Percentiles rank a stretch among this genome's conserved stretches.
Conservation (phyloP, 768 basidiomycete genomes). For the Boletellus sp. region DNA sequence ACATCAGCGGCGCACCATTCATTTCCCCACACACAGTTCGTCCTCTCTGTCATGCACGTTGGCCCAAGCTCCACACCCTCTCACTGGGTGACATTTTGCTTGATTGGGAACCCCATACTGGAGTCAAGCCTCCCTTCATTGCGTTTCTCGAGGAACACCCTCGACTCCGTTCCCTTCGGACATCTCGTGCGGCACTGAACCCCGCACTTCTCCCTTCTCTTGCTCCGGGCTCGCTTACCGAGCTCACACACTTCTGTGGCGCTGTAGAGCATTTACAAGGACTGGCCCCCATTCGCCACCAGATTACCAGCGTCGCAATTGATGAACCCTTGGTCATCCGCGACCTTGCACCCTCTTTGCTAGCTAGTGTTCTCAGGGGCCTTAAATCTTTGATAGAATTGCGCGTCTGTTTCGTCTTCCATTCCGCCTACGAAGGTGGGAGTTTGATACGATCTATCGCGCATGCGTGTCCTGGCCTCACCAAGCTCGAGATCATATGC, state of each 20-base stretch:
- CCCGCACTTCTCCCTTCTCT: slow-evolving; percentile 52
- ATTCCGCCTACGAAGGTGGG: slow-evolving; percentile 72
- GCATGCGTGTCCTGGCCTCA: slow-evolving; percentile 60
- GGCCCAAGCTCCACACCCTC: slow-evolving; percentile 62
- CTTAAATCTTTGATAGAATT: slow-evolving; percentile 54
- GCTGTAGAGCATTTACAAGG: slow-evolving; percentile 65
- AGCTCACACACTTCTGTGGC: slow-evolving; percentile 60
- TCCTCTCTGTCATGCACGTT: slow-evolving; percentile 55
- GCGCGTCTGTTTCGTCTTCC: slow-evolving; percentile 63
- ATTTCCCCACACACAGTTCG: slow-evolving; percentile 45
- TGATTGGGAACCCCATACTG: slow-evolving; percentile 44
- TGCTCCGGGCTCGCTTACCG: slow-evolving; percentile 42
- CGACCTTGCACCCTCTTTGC: slow-evolving; percentile 59
- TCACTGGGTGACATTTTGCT: slow-evolving; percentile 63
- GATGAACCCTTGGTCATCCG: slow-evolving; percentile 65
- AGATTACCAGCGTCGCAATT: slow-evolving; percentile 55
- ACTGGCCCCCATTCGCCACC: slow-evolving; percentile 45
- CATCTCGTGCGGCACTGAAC: slow-evolving; percentile 52
- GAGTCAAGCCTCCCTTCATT: slow-evolving; percentile 56
- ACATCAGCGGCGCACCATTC: slow-evolving; percentile 36
- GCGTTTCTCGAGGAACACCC: slow-evolving; percentile 67
- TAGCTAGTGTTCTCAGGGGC: slow-evolving; percentile 57
- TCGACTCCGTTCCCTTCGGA: slow-evolving; percentile 44
- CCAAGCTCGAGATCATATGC: slow-evolving; percentile 62
- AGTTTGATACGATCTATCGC: slow-evolving; percentile 65